Percentiles rank a stretch among this genome's conserved stretches.
phyloP scores from a whole-genome alignment of 306 rosid species.

The Prunus davidiana region DNA sequence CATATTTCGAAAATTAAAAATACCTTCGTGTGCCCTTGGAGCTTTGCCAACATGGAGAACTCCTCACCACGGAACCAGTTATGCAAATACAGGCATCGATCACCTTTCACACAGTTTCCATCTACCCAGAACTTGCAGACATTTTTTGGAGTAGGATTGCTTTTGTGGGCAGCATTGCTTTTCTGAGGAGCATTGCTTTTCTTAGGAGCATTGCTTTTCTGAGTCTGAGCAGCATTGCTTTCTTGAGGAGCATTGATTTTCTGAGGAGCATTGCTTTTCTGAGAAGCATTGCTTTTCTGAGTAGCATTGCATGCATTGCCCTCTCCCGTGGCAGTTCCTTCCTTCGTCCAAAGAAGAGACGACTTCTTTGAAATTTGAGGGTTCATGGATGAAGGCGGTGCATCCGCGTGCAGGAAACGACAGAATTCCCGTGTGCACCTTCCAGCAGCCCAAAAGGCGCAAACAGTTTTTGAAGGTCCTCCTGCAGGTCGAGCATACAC shows the following conservation, averaged over 20 bases:
- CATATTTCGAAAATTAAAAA: neutral
- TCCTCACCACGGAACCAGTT: constrained; percentile 38
- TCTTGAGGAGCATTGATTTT: neutral
- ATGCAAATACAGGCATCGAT: constrained; percentile 33
- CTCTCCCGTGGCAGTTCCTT: neutral
- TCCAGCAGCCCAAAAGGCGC: neutral
- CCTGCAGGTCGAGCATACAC: neutral
- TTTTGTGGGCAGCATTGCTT: neutral
- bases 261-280: neutral
- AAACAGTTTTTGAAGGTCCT: neutral
- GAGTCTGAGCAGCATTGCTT: neutral
- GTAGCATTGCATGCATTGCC: neutral
- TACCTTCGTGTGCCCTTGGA: constrained; percentile 52
- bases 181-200: neutral
- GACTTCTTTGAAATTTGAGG: neutral
- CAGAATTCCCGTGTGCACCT: neutral
- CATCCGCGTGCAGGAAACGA: neutral
- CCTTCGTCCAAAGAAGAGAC: neutral
- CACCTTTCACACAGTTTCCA: constrained; percentile 33
- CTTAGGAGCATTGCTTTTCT: neutral
- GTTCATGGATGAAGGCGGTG: neutral
- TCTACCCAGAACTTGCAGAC: constrained; percentile 35
- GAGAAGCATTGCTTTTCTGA: too few species aligned
- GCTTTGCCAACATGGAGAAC: constrained; percentile 28
- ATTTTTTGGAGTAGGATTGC: neutral